A percentile compares a stretch with the other conserved stretches of the same genome.
phyloP scores from a whole-genome alignment of 2,329 filamentous ascomycete genomes.

The Myriosclerotinia curreyana region DNA sequence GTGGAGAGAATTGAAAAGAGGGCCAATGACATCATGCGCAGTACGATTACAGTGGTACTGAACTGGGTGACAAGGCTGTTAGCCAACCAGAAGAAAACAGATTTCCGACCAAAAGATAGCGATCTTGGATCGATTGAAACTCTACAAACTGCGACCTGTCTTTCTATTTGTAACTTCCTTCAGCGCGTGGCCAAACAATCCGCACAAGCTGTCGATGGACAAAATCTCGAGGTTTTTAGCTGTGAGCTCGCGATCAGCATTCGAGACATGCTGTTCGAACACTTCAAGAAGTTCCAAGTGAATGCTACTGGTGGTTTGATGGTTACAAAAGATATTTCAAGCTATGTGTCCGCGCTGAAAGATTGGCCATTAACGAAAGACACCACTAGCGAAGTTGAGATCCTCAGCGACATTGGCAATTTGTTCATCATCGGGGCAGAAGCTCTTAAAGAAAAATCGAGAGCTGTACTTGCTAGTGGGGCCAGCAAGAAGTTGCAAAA shows the following conservation, averaged over 20 bases:
- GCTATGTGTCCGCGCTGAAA: conserved; percentile 82
- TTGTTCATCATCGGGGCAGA: conserved; percentile 90
- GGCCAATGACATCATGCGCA: conserved; percentile 65
- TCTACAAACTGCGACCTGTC: conserved; percentile 82
- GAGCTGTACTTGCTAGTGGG: conserved; percentile 50
- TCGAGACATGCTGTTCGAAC: conserved; percentile 76
- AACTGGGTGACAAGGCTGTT: conserved; percentile 63
- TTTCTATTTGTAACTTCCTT: conserved; percentile 77
- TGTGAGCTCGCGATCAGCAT: conserved; percentile 80
- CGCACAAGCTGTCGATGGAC: conserved; percentile 70
- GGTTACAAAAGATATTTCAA: conserved; percentile 93
- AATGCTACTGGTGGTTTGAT: conserved; percentile 91
- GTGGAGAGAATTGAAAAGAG: conserved; percentile 65
- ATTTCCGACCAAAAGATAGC: conserved; percentile 68
- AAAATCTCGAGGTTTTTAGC: conserved; percentile 78
- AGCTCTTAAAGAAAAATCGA: conserved; percentile 67
- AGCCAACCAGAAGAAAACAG: conserved; percentile 64
- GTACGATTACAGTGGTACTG: conserved; percentile 62
- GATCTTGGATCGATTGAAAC: conserved; percentile 64
- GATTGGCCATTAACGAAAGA: conserved; percentile 74
- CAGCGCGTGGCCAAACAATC: conserved; percentile 61
- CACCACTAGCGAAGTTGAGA: conserved; percentile 69
- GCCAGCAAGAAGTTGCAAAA: conserved; percentile 57
- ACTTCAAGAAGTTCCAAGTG: conserved; percentile 92
- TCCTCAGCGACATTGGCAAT: conserved; percentile 89